phyloP scores from a whole-genome alignment of 352 stramenopile species.

The Globisporangium viniferum region DNA sequence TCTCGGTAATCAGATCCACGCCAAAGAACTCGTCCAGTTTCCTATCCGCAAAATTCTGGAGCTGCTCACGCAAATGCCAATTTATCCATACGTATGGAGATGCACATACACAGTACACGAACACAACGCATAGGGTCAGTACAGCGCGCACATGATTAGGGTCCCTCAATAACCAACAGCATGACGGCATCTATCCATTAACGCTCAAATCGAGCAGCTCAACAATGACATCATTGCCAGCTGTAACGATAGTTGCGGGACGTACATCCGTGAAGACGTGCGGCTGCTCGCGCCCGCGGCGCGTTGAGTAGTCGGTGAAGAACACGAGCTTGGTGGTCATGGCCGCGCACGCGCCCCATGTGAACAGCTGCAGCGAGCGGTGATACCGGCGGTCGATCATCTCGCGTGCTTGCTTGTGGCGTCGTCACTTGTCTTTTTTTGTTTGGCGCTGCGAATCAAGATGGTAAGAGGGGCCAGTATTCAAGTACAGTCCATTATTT shows the following conservation, averaged over 20 bases:
- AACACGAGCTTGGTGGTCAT: constrained; percentile 84
- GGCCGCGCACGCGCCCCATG: constrained; percentile 68
- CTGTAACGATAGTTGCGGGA: not conserved
- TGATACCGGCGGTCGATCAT: constrained; percentile 88
- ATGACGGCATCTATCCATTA: not conserved
- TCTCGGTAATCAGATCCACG: constrained; percentile 59
- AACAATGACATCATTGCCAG: not conserved
- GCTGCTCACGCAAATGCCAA: constrained; percentile 18
- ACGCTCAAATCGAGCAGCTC: not conserved
- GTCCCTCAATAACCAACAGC: not conserved
- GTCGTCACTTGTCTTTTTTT: not conserved
- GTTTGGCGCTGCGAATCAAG: not conserved
- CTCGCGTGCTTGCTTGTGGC: not conserved
- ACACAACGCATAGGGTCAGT: not conserved
- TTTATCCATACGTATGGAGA: not conserved
- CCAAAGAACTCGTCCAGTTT: constrained; percentile 88
- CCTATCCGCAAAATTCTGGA: constrained; percentile 76
- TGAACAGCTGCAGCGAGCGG: constrained; percentile 82
- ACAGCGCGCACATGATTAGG: not conserved
- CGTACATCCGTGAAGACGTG: constrained; percentile 80
- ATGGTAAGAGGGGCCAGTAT: not conserved
- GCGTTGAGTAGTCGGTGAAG: constrained; percentile 78
- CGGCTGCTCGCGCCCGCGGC: constrained; percentile 47
- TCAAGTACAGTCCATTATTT: not conserved
- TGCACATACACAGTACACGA: not conserved